Percentiles rank a stretch among this genome's conserved stretches.
phyloP scores from a whole-genome alignment of 176 grass and related monocot species.

The Miscanthus lutarioriparius region DNA sequence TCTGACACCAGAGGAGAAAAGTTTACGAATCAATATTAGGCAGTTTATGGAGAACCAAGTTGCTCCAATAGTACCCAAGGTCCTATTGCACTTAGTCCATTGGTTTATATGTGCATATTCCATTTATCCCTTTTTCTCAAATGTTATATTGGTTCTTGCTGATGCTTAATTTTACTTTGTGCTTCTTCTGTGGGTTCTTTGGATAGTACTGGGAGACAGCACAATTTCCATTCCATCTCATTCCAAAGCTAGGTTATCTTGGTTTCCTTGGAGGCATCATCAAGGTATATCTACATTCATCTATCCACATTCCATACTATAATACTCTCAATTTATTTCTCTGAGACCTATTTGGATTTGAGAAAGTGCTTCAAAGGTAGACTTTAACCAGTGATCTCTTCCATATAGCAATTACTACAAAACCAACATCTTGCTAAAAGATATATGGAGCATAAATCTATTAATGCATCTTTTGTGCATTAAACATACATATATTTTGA shows the following conservation, averaged over 20 bases:
- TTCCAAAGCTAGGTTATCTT: slow-evolving; percentile 55
- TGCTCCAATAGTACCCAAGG: slow-evolving; percentile 48
- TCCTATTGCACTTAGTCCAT: background rate
- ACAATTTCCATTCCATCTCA: slow-evolving; percentile 53
- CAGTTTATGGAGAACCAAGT: slow-evolving; percentile 64
- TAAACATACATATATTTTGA: no score
- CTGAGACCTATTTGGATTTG: no score
- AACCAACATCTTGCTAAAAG: no score
- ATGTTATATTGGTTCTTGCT: background rate
- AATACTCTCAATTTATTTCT: background rate
- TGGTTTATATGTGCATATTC: background rate
- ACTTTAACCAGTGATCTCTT: no score
- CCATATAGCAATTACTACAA: no score
- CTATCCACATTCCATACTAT: background rate
- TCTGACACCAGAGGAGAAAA: slow-evolving; percentile 46
- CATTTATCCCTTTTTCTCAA: background rate
- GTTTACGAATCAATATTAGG: slow-evolving; percentile 41
- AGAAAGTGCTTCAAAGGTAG: no score
- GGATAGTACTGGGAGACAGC: slow-evolving; percentile 59
- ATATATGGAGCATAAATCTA: no score
- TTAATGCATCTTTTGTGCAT: no score
- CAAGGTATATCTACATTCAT: slow-evolving; percentile 32
- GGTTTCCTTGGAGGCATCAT: slow-evolving; percentile 56
- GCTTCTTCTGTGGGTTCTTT: background rate
- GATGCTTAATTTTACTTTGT: background rate